A percentile compares a stretch with the other conserved stretches of the same genome.
These are phyloP conservation scores for Dysphania ambrosioides DNA, from an alignment of 148 eudicot species.

Conservation along the genomic window DNA sequence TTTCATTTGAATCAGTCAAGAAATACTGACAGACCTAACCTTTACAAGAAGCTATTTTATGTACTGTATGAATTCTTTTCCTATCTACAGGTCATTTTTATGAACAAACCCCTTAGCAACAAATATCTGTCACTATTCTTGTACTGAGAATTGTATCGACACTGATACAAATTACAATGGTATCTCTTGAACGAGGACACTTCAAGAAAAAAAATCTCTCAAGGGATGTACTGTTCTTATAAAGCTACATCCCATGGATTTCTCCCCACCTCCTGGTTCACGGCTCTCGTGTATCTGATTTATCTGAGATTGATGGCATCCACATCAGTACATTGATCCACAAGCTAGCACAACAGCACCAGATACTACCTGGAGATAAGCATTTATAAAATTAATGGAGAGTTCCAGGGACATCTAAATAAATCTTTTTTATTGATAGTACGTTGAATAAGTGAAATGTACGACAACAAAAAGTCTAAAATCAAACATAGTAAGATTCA, in stretches of 20 bases:
- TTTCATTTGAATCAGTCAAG: neutral
- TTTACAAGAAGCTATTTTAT: conserved; percentile 29
- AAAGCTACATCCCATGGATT: neutral
- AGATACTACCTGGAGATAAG: neutral
- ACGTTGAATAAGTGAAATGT: no score
- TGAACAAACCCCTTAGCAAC: neutral
- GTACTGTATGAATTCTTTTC: conserved; percentile 16
- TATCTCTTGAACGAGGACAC: neutral
- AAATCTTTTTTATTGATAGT: no score
- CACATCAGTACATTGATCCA: conserved; percentile 1
- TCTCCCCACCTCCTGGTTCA: conserved; percentile 1
- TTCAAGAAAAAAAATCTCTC: neutral
- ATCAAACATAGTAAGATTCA: neutral
- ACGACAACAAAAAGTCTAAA: neutral
- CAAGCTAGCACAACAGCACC: neutral
- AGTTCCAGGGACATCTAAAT: neutral
- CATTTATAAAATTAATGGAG: no score
- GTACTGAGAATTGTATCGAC: neutral
- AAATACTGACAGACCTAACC: conserved; percentile 7
- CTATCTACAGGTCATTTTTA: conserved; percentile 8
- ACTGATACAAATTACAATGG: neutral
- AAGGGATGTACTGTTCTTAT: neutral
- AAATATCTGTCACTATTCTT: neutral
- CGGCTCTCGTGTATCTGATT: conserved; percentile 6
- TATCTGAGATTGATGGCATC: neutral